Conservation (phyloP, 495 filamentous ascomycete genomes). For the Hypoxylon lienhwacheense region DNA sequence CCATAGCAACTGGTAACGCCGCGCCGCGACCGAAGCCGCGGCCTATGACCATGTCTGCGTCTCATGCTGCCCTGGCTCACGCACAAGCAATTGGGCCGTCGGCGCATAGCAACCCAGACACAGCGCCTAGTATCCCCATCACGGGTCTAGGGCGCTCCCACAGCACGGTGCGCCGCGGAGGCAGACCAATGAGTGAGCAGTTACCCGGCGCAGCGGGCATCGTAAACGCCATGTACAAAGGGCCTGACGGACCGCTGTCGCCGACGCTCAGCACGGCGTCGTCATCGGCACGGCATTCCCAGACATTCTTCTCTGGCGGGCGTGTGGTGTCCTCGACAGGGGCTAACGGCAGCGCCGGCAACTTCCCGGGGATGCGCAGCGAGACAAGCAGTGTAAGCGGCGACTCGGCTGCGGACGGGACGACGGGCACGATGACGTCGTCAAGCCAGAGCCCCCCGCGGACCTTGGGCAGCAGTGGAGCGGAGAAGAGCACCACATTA, state of each 20-base stretch:
- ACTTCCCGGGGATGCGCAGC: slow-evolving; percentile 57
- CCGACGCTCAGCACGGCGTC: slow-evolving; percentile 51
- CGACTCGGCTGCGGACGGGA: slow-evolving; percentile 56
- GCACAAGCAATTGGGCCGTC: slow-evolving; percentile 30
- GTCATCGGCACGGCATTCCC: slow-evolving; percentile 45
- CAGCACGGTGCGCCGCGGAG: slow-evolving; percentile 54
- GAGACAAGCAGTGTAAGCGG: slow-evolving; percentile 67
- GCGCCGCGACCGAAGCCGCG: slow-evolving; percentile 50
- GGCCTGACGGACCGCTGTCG: slow-evolving; percentile 58
- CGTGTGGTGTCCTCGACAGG: slow-evolving; percentile 29
- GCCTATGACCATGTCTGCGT: slow-evolving; percentile 65
- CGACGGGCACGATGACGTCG: slow-evolving; percentile 52
- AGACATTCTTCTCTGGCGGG: slow-evolving; percentile 44
- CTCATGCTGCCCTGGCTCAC: slow-evolving; percentile 37
- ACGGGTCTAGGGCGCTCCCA: slow-evolving; percentile 61
- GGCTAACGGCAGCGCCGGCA: slow-evolving; percentile 45
- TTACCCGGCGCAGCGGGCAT: slow-evolving; percentile 66
- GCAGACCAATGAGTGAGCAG: slow-evolving; percentile 74
- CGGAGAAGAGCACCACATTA: slow-evolving; percentile 59
- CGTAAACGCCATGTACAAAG: slow-evolving; percentile 82
- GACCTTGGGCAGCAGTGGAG: slow-evolving; percentile 49
- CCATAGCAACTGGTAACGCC: slow-evolving; percentile 56
- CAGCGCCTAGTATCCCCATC: slow-evolving; percentile 79
- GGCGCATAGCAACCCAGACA: slow-evolving; percentile 66
- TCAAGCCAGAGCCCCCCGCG: slow-evolving; percentile 59